Base-by-base conservation (phyloP, 805 yeast species). In the Barnettozyma vustinii region DNA sequence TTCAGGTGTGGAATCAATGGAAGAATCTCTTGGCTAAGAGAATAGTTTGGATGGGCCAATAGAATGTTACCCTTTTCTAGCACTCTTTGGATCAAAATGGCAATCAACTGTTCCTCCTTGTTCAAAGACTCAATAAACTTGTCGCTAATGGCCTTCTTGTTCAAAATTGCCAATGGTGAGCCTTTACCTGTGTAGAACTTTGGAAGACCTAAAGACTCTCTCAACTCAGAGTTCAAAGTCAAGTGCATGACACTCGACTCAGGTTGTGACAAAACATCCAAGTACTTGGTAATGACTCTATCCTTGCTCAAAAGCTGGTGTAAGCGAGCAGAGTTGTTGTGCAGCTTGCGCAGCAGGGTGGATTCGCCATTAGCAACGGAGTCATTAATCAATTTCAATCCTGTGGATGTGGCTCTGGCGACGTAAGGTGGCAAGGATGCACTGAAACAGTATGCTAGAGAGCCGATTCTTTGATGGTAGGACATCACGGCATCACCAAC, bases 341-440 rank as follows among this genome's bases (percentile, higher is more conserved):
- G 76, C 41, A 82, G 62, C 13, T 57, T 55, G 5, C 48, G 27
- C 5, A 73, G 59, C 1, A 64, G 42, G 2, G 69, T 56, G 30
- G 72, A 75, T 50, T 66, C 57, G 4, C 77, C 79, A 27, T 52
- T 37, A 37, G 56, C 53, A 37, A 62, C 56, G 35, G 65, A 61
- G 23, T 67, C 55, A 37, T 72, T 74, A 53, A 88, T 70, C 37
- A 80, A 65, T 15, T 70, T 60, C 37, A 88, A 70, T 0, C 79
- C 76, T 46, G 72, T 72, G 1, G 87, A 76, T 1, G 77, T 78
- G 2, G 83, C 81, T 49, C 72, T 76, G 1, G 96, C 96, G 40
- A 89, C 78, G 67, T 86, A 92, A 21, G 97, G 95, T 12, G 99
- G 98, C 63, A 92, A 77, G 1, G 97, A 79, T 8, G 99, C 99